Conservation (phyloP, 768 basidiomycete species). For the Mycena pura region DNA sequence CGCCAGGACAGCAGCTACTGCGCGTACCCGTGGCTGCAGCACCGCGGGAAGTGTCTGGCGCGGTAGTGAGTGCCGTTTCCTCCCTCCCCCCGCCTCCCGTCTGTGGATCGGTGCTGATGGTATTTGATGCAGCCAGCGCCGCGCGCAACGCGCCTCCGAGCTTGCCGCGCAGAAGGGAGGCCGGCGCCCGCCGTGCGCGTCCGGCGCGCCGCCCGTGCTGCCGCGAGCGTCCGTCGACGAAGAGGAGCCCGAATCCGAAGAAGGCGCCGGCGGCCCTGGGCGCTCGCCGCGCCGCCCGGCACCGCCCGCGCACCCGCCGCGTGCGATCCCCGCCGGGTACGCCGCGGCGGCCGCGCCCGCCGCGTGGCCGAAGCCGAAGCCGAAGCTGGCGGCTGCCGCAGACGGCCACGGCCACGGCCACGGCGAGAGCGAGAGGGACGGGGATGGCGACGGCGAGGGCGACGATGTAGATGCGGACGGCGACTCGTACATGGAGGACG, state of each 20-base stretch:
- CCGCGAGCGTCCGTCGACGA: slow-evolving; percentile 20
- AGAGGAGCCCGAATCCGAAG: slow-evolving; percentile 40
- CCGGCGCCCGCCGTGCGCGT: background rate
- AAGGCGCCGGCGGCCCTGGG: slow-evolving; percentile 28
- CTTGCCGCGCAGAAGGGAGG: slow-evolving; percentile 50
- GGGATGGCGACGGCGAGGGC: slow-evolving; percentile 38
- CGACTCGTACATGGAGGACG: slow-evolving; percentile 36
- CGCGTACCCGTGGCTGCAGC: slow-evolving; percentile 83
- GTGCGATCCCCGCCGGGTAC: slow-evolving; percentile 17
- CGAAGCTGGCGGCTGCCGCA: background rate
- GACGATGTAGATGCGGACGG: slow-evolving; percentile 30
- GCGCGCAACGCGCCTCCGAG: slow-evolving; percentile 61
- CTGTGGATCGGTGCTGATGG: background rate
- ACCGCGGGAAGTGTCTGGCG: slow-evolving; percentile 77
- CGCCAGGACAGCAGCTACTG: slow-evolving; percentile 81
- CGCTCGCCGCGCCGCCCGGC: background rate
- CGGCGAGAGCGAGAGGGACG: slow-evolving; percentile 15
- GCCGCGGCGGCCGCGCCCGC: slow-evolving; percentile 9
- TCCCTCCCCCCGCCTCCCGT: slow-evolving; percentile 3
- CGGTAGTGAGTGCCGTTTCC: slow-evolving; percentile 58
- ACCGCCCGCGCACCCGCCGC: slow-evolving; percentile 16
- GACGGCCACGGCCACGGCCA: background rate
- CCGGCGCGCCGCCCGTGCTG: background rate
- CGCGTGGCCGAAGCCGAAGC: background rate
- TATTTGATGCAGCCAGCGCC: slow-evolving; percentile 53